Percentiles rank a stretch among this genome's conserved stretches.
phyloP scores from a whole-genome alignment of 2,329 filamentous ascomycete genomes.

The Alternaria sp. region DNA sequence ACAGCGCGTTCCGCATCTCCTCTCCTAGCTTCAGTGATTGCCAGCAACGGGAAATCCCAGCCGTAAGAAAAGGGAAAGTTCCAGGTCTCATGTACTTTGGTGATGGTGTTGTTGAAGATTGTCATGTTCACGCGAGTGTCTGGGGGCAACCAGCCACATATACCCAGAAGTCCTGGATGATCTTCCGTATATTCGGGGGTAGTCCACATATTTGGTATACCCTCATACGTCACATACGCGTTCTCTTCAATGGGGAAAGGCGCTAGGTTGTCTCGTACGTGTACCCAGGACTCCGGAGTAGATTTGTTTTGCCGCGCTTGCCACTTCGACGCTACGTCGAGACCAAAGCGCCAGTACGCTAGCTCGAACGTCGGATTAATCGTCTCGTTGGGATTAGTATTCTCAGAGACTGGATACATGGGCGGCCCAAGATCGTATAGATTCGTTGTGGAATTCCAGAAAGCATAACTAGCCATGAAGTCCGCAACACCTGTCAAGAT shows the following conservation, averaged over 20 bases:
- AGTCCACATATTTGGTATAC: conserved; percentile 49
- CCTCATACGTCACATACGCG: conserved; percentile 64
- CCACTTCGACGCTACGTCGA: conserved; percentile 62
- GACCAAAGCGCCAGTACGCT: conserved; percentile 67
- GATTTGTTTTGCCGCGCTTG: conserved; percentile 55
- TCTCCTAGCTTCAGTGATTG: conserved; percentile 37
- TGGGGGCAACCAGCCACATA: conserved; percentile 42
- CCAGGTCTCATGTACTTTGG: conserved; percentile 42
- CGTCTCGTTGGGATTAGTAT: conserved; percentile 64
- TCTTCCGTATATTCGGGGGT: conserved; percentile 37
- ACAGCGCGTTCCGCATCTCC: conserved; percentile 42
- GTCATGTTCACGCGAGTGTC: conserved; percentile 35
- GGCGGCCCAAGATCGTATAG: conserved; percentile 62
- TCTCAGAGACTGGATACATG: conserved; percentile 62
- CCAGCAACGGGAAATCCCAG: conserved; percentile 46
- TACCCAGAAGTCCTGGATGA: conserved; percentile 40
- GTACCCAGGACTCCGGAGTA: conserved; percentile 56
- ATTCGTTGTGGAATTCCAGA: conserved; percentile 58
- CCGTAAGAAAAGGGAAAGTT: conserved; percentile 45
- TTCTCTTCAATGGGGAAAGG: conserved; percentile 58
- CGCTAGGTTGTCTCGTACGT: conserved; percentile 60
- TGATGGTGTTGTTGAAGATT: conserved; percentile 38
- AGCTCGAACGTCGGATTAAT: conserved; percentile 66
- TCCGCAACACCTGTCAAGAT: conserved; percentile 61
- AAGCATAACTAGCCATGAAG: conserved; percentile 67